A percentile compares a stretch with the other conserved stretches of the same genome.
phyloP scores from a whole-genome alignment of 2,329 filamentous ascomycete species.

The Monilinia aucupariae region DNA sequence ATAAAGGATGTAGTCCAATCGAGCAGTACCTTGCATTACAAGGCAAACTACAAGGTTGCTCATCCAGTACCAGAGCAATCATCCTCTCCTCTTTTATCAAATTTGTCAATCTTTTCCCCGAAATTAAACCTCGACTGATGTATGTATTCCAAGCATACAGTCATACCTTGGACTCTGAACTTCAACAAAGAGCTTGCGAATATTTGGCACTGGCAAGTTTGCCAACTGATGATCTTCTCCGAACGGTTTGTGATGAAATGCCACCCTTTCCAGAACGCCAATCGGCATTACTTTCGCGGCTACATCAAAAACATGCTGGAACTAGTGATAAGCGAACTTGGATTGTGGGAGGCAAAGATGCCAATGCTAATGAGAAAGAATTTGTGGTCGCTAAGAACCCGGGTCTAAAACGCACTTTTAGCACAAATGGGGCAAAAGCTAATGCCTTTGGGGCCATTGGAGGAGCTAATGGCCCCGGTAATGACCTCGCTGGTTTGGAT shows the following conservation, averaged over 20 bases:
- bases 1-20: slow-evolving; percentile 85
- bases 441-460: no score
- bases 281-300: slow-evolving; percentile 81
- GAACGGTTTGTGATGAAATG: slow-evolving; percentile 98
- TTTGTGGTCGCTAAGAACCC: slow-evolving; percentile 74
- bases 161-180: slow-evolving; percentile 87
- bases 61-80: slow-evolving; percentile 85
- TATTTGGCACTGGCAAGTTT: slow-evolving; percentile 82
- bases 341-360: slow-evolving; percentile 96
- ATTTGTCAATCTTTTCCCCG: slow-evolving; percentile 95
- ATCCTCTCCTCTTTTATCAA: slow-evolving; percentile 95
- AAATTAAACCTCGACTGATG: slow-evolving; percentile 92
- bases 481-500: slow-evolving; percentile 78
- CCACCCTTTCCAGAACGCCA: slow-evolving; percentile 93
- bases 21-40: slow-evolving; percentile 94
- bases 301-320: slow-evolving; percentile 90
- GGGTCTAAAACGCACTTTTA: slow-evolving; percentile 83
- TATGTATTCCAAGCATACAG: slow-evolving; percentile 89
- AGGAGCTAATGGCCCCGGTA: slow-evolving; percentile 39
- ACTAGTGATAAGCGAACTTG: slow-evolving; percentile 95
- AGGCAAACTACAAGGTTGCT: slow-evolving; percentile 81
- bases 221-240: slow-evolving; percentile 82
- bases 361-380: slow-evolving; percentile 75
- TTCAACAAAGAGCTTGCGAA: slow-evolving; percentile 94
- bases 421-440: slow-evolving; percentile 41